phyloP scores from a whole-genome alignment of 768 basidiomycete genomes.

The Kwoniella sp. region DNA sequence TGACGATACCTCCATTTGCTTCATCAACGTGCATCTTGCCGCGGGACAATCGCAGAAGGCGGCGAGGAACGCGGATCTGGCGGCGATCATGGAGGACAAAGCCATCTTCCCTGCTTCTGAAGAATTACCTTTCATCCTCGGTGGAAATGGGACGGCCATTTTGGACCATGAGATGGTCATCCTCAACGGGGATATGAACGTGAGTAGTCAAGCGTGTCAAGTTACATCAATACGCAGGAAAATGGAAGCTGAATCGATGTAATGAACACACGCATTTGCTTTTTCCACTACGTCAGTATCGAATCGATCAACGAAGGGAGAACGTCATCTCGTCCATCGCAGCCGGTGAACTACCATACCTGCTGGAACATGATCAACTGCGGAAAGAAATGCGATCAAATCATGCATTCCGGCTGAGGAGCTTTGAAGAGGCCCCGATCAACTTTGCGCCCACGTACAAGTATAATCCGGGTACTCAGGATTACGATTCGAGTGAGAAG shows the following conservation, averaged over 20 bases:
- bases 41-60: slow-evolving; percentile 78
- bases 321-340: slow-evolving; percentile 71
- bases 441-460: slow-evolving; percentile 91
- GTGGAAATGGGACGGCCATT: slow-evolving; percentile 89
- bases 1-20: slow-evolving; percentile 89
- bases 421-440: slow-evolving; percentile 77
- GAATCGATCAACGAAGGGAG: slow-evolving; percentile 90
- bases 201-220: slow-evolving; percentile 24
- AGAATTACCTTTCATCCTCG: slow-evolving; percentile 72
- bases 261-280: no score
- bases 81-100: slow-evolving; percentile 82
- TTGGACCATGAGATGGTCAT: slow-evolving; percentile 94
- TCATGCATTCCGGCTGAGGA: slow-evolving; percentile 80
- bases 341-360: slow-evolving; percentile 66
- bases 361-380: slow-evolving; percentile 79
- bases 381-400: slow-evolving; percentile 84
- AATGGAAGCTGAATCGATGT: slow-evolving; percentile 9
- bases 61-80: slow-evolving; percentile 81
- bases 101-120: slow-evolving; percentile 64
- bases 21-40: slow-evolving; percentile 97
- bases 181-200: slow-evolving; percentile 90
- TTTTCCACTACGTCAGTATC: slow-evolving; percentile 62
- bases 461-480: slow-evolving; percentile 75
- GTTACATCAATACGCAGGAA: background rate
- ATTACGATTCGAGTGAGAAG: slow-evolving; percentile 89